phyloP scores from a whole-genome alignment of 352 stramenopile genomes.

The Phytophthora cactorum region DNA sequence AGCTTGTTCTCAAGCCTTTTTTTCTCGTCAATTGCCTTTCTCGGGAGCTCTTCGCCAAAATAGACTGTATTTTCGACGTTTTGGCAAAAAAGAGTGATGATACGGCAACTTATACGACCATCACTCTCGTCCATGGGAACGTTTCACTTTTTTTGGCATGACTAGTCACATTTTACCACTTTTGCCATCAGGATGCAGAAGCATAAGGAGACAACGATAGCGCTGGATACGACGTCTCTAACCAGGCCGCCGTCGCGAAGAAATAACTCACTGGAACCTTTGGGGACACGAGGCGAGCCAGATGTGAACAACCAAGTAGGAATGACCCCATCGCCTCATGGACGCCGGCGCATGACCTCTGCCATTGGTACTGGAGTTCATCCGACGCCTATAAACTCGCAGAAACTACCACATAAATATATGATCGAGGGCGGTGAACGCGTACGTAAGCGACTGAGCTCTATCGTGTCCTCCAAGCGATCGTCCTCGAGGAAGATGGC shows the following conservation, averaged over 20 bases:
- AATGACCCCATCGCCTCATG: neutral
- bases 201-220: slow-evolving; percentile 5
- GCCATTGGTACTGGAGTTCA: neutral
- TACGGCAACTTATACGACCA: slow-evolving; percentile 30
- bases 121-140: slow-evolving; percentile 16
- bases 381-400: neutral
- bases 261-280: slow-evolving; percentile 30
- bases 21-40: neutral
- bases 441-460: slow-evolving; percentile 15
- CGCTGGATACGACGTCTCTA: slow-evolving; percentile 5
- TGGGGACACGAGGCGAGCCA: slow-evolving; percentile 14
- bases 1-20: neutral
- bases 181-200: slow-evolving; percentile 23
- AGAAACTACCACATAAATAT: slow-evolving; percentile 26
- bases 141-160: slow-evolving; percentile 35
- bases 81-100: slow-evolving; percentile 17
- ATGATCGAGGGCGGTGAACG: slow-evolving; percentile 1
- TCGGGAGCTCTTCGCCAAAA: slow-evolving; percentile 17
- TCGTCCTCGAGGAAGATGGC: slow-evolving; percentile 17
- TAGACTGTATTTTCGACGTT: slow-evolving; percentile 13
- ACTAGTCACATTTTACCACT: slow-evolving; percentile 10
- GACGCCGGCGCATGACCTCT: slow-evolving; percentile 7
- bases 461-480: slow-evolving; percentile 9
- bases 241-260: slow-evolving; percentile 14
- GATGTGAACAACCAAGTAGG: slow-evolving; percentile 14